Base-by-base conservation (phyloP, 768 basidiomycete species). In the Lactarius hatsudake region DNA sequence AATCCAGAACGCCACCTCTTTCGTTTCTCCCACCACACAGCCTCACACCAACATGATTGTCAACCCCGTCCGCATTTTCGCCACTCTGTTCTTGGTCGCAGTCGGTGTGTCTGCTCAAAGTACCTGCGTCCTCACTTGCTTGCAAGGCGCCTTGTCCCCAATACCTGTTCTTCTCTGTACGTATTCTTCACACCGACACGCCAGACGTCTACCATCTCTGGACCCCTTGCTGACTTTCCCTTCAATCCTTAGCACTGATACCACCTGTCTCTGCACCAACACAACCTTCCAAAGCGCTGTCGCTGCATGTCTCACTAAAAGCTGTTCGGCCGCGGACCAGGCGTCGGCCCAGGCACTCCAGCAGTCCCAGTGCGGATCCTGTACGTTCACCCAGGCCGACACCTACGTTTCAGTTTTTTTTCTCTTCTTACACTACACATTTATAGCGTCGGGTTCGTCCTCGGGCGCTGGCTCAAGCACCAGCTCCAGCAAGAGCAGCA, bases 181-280 rank as follows among this genome's bases (percentile, higher is more conserved):
- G 61, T 20, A 12, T 26, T 43, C 36, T 34, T 34, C 17, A 8
- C 55, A 30, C 18, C 18, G 12, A 26, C 40, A 38, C 48, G 1
- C 36, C 10, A n/a, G 13, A 38, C 26, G 8, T 1, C 9, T 15
- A 2, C 13, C 34, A 26, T 28, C 13, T 34, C n/a, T 43, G 10
- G 54, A 20, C 28, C n/a, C 15, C 30, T 34, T 51, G 38, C 65
- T 66, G 28, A 66, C 30, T n/a, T 20, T 13, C 26, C 40, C 48
- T 34, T 32, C 17, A 17, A 2, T 57, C 15, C 12, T 9, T 28
- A 83, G 83, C 72, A 72, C 79, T 13, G 72, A 83, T 71, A 0
- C 79, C n/a, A 0, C 64, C 0, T 84, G 83, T 61, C 69, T 81
- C 26, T 84, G 83, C 74, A 71, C 76, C 3, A 79, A 75, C 59